phyloP scores from a whole-genome alignment of 1,284 basidiomycete species.

The Xerocomus cyaneibrunnescens region DNA sequence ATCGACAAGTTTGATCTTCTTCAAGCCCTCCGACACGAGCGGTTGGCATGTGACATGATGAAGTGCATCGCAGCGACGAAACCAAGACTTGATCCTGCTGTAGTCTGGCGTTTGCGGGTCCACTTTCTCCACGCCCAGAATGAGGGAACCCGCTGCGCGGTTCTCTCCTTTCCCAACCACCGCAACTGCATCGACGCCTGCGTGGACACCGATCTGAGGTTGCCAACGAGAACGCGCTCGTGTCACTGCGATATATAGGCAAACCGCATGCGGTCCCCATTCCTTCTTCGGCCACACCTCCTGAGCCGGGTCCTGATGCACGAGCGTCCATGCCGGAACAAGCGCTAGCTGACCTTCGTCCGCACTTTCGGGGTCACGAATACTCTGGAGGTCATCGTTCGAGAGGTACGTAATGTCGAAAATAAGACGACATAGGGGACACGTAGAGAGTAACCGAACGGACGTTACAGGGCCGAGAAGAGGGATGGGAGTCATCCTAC shows the following conservation, averaged over 20 bases:
- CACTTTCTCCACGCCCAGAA: conserved; percentile 11
- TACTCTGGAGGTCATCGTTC: background rate
- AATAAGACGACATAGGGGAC: conserved; percentile 13
- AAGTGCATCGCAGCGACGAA: conserved; percentile 11
- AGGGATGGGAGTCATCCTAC: conserved; percentile 4
- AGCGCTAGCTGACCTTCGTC: conserved; percentile 2
- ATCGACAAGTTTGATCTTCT: conserved; percentile 16
- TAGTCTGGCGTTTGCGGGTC: background rate
- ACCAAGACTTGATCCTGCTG: conserved; percentile 6
- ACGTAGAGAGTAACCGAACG: conserved; percentile 10
- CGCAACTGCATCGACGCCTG: conserved; percentile 4
- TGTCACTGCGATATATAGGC: background rate
- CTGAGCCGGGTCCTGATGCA: background rate
- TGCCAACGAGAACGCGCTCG: background rate
- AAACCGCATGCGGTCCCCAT: background rate
- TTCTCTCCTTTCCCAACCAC: background rate
- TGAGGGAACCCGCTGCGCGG: background rate
- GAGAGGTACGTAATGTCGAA: conserved; percentile 9
- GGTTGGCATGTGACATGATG: conserved; percentile 8
- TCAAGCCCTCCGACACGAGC: conserved; percentile 1
- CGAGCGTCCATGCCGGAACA: background rate
- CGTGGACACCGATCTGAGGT: background rate
- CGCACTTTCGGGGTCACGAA: background rate
- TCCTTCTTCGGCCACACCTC: background rate
- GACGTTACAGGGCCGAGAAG: conserved; percentile 7